Conservation (phyloP, 306 rosid genomes). For the Dryas octopetala region DNA sequence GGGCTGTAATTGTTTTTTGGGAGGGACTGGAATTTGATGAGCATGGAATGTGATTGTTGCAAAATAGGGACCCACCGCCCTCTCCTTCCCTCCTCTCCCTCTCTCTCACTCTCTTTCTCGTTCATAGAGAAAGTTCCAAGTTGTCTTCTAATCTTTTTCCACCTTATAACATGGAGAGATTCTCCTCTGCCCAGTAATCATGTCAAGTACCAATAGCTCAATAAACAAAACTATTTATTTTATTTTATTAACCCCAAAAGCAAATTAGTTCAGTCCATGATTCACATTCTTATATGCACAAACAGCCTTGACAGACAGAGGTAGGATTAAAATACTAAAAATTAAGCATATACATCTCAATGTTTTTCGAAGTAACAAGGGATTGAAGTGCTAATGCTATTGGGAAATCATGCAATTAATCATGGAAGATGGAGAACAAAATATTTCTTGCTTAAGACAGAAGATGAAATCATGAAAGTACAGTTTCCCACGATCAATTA, state of each 20-base stretch:
- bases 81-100: constrained; percentile 9
- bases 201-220: constrained; percentile 16
- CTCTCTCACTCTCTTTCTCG: neutral
- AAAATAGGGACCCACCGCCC: constrained; percentile 32
- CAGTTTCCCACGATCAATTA: neutral
- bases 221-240: constrained; percentile 6
- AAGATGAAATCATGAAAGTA: neutral
- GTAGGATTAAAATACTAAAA: neutral
- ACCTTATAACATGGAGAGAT: constrained; percentile 36
- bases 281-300: neutral
- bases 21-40: constrained; percentile 49
- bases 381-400: no score
- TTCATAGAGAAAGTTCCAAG: constrained; percentile 41
- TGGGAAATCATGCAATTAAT: neutral
- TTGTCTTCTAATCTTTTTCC: constrained; percentile 33
- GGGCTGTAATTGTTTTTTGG: constrained; percentile 39
- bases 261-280: neutral
- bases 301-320: neutral
- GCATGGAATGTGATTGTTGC: constrained; percentile 50
- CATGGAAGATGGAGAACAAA: neutral
- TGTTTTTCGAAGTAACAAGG: neutral
- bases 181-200: constrained; percentile 26
- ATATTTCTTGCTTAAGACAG: neutral
- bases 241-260: neutral
- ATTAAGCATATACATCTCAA: neutral